Evolutionary conservation across 495 filamentous ascomycete species (phyloP), one percentile per base, ranked within the genome.

Genomic region (Jackrogersella multiformis): DNA sequence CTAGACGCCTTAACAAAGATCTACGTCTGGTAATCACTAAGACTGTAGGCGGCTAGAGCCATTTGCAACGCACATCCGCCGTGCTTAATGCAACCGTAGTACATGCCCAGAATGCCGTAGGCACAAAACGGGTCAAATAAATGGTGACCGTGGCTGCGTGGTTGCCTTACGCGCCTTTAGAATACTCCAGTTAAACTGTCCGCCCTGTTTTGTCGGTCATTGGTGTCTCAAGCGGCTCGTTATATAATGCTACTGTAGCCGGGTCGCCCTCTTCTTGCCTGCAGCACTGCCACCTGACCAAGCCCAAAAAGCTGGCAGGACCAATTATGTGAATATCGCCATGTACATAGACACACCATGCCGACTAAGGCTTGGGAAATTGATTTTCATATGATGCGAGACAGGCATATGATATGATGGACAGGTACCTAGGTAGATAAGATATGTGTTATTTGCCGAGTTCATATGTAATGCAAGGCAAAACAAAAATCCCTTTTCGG

Each of bases 241-340:
- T 41, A 28, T 32, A 44, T 55, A 56, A 68, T 68, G 20, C 54
- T 49, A 56, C 48, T 24, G 26, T 46, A 26, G 26, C 21, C 26
- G 12, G 30, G 26, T 35, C 21, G 7, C 32, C 51, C 36, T 15
- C 61, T 16, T 42, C 20, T 26, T 54, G 46, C 21, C 36, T 58
- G 36, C 21, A 39, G 58, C 46, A 58, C 53, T 56, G 64, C 65
- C 58, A 63, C 54, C 28, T 66, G 34, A 59, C 24, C 62, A 53
- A 53, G 36, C 38, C 48, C 20, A 34, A 38, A 56, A 45, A 46
- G 36, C 53, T 56, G 61, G 62, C 45, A 21, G 36, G 10, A 15
- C 62, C 62, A 65, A 58, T 65, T 3, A 49, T 30, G 35, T 7
- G 15, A 18, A 28, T 4, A 21, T 36, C 28, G n/a, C 44, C 34